Evolutionary conservation across 108 stramenopile genomes (phyloP).

Genomic region (Nitzschia sp.): DNA sequence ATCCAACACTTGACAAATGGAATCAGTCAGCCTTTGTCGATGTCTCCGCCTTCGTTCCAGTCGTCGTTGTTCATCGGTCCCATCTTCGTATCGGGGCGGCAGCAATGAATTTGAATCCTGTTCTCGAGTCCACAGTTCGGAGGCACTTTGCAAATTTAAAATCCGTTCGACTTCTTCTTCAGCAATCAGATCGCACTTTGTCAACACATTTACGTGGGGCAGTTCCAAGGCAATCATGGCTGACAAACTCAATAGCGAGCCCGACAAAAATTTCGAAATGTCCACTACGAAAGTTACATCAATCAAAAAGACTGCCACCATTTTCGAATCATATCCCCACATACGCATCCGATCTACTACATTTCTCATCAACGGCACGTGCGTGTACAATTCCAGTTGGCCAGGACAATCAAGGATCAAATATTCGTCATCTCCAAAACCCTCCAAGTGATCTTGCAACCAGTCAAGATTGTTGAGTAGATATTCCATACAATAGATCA

Average conservation of each 20-base stretch:
- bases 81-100: conserved; percentile 22
- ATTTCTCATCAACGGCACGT: conserved; percentile 94
- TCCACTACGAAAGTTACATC: conserved; percentile 83
- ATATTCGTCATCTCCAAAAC: conserved; percentile 95
- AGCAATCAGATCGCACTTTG: conserved; percentile 93
- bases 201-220: conserved; percentile 95
- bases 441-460: conserved; percentile 85
- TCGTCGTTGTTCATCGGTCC: conserved; percentile 11
- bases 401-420: conserved; percentile 99
- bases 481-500: conserved; percentile 99
- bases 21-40: conserved; percentile 79
- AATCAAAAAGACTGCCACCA: conserved; percentile 92
- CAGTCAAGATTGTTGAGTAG: conserved; percentile 95
- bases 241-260: conserved; percentile 83
- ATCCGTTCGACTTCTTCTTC: conserved; percentile 74
- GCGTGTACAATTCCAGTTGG: conserved; percentile 95
- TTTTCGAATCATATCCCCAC: conserved; percentile 81
- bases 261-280: conserved; percentile 92
- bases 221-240: conserved; percentile 97
- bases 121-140: conserved; percentile 77
- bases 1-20: conserved; percentile 89
- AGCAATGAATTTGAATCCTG: conserved; percentile 42
- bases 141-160: conserved; percentile 74
- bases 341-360: conserved; percentile 81
- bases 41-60: conserved; percentile 40